phyloP scores from a whole-genome alignment of 177 flowering plant genomes.

The Tripterygium wilfordii region DNA sequence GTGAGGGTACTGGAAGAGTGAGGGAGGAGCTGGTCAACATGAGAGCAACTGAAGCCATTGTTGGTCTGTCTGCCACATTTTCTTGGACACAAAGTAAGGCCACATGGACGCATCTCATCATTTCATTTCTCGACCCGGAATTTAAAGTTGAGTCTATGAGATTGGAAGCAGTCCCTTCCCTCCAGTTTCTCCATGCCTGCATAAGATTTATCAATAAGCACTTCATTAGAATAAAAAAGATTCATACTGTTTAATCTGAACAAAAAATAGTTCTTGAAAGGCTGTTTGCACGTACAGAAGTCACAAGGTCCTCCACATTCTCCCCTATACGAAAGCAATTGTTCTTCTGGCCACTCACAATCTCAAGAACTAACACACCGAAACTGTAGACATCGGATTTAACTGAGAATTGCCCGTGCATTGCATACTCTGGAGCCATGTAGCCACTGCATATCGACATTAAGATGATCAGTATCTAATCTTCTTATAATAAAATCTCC shows the following conservation, averaged over 20 bases:
- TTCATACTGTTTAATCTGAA: too few relatives aligned
- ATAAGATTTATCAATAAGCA: not conserved
- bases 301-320: conserved; percentile 4
- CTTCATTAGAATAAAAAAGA: too few relatives aligned
- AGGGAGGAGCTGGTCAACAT: conserved; percentile 15
- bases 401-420: conserved; percentile 8
- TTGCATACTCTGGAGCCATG: conserved; percentile 15
- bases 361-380: conserved; percentile 14
- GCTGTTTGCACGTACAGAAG: conserved; percentile 10
- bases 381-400: conserved; percentile 16
- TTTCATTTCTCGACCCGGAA: conserved; percentile 2
- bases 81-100: conserved; percentile 20
- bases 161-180: conserved; percentile 1
- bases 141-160: conserved; percentile 4
- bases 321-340: conserved; percentile 2
- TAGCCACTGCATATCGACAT: conserved; percentile 9
- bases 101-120: conserved; percentile 17
- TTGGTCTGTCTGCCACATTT: conserved; percentile 9
- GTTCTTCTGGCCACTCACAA: conserved; percentile 10
- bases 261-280: too few relatives aligned
- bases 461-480: too few relatives aligned
- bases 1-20: conserved; percentile 8
- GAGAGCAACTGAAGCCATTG: conserved; percentile 12
- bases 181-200: conserved; percentile 18
- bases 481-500: too few relatives aligned